Percentiles rank a stretch among this genome's conserved stretches.
Evolutionary conservation across 306 rosid genomes (phyloP).

Genomic region (Hylodesmum podocarpum): DNA sequence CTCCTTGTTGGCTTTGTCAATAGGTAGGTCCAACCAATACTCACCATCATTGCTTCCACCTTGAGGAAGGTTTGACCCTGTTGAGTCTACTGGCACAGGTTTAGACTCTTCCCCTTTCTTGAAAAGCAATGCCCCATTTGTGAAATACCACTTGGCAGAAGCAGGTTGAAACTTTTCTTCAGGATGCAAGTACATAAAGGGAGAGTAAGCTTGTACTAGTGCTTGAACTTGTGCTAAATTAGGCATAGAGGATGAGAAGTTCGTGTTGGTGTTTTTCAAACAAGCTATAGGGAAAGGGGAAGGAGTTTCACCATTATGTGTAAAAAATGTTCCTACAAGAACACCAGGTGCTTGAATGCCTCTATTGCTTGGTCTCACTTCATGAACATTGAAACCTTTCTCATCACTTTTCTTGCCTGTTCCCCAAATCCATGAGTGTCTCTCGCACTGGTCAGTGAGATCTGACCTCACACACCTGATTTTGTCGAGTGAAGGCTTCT

Average conservation of each 20-base stretch:
- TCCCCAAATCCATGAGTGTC: conserved; percentile 41
- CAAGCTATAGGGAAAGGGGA: conserved; percentile 30
- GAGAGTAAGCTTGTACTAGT: conserved; percentile 30
- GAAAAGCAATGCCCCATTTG: conserved; percentile 39
- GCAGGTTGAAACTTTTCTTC: conserved; percentile 32
- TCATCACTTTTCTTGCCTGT: conserved; percentile 25
- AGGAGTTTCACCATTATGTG: conserved; percentile 22
- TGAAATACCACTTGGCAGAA: conserved; percentile 32
- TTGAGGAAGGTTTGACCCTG: conserved; percentile 38
- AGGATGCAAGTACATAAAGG: conserved; percentile 33
- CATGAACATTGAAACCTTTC: conserved; percentile 29
- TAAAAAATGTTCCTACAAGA: conserved; percentile 35
- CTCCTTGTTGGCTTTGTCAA: conserved; percentile 25
- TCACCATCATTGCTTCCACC: conserved; percentile 32
- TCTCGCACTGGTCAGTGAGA: conserved; percentile 32
- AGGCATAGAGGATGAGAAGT: conserved; percentile 32
- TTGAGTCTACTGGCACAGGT: conserved; percentile 22
- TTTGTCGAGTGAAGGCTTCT: conserved; percentile 38
- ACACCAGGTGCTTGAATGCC: conserved; percentile 31
- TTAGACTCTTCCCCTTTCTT: conserved; percentile 35
- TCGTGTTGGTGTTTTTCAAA: conserved; percentile 25
- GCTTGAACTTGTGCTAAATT: conserved; percentile 28
- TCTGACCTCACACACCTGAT: conserved; percentile 38
- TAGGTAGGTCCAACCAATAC: conserved; percentile 36
- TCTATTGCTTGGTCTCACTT: conserved; percentile 37